These are phyloP conservation scores for Candida lessepsii DNA, from an alignment of 805 yeast species.

Conservation along the genomic window DNA sequence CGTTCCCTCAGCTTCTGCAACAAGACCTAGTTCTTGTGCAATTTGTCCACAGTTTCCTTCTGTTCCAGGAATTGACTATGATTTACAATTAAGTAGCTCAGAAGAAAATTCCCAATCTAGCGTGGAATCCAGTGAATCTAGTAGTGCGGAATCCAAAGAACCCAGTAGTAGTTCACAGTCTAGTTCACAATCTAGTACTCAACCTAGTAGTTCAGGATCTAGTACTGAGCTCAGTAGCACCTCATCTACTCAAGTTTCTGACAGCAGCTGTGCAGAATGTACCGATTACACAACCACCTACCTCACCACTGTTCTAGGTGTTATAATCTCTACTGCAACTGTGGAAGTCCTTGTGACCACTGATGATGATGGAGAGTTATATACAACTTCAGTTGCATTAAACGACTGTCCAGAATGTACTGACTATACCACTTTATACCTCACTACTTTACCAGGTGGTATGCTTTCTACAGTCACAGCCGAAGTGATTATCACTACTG, in stretches of 20 bases:
- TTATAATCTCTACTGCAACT: constrained; percentile 9
- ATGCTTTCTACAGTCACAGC: constrained; percentile 11
- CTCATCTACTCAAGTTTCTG: constrained; percentile 2
- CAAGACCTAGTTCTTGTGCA: constrained; percentile 16
- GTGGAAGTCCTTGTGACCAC: constrained; percentile 16
- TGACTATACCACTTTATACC: constrained; percentile 14
- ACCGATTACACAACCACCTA: constrained; percentile 16
- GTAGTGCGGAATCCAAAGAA: too few relatives aligned
- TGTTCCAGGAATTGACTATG: constrained; percentile 14
- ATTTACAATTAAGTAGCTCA: too few relatives aligned
- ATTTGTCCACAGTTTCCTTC: constrained; percentile 15
- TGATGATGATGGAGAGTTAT: constrained; percentile 11
- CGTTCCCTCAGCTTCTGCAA: constrained; percentile 14
- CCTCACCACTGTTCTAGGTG: constrained; percentile 15
- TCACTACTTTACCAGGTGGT: constrained; percentile 10
- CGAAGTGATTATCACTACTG: constrained; percentile 14
- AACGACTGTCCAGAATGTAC: constrained; percentile 14
- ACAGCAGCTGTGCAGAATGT: constrained; percentile 10
- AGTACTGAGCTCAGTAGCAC: neutral
- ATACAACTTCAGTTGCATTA: constrained; percentile 12
- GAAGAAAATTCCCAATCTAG: too few relatives aligned
- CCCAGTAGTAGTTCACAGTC: too few relatives aligned
- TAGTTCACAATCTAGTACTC: too few relatives aligned
- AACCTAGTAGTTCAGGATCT: neutral
- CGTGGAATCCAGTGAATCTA: too few relatives aligned